Evolutionary conservation across 2,329 filamentous ascomycete species (phyloP).

Genomic region (Davidsoniella eucalypti): DNA sequence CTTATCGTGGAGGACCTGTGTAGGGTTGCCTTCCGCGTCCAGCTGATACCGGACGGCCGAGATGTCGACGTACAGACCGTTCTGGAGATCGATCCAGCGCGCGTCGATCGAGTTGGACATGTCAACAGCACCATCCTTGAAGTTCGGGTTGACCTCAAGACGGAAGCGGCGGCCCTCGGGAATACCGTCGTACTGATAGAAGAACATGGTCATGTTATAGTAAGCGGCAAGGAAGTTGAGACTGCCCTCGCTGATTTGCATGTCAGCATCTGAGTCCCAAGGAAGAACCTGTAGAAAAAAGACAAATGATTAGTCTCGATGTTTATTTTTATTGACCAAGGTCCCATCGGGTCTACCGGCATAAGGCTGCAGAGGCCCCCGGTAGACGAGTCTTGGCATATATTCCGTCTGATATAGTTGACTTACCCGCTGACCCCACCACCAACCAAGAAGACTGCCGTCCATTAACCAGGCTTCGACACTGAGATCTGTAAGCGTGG

Average conservation of each 20-base stretch:
- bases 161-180: constrained; percentile 27
- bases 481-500: constrained; percentile 46
- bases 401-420: no score
- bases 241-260: constrained; percentile 52
- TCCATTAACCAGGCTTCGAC: constrained; percentile 74
- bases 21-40: constrained; percentile 22
- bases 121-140: constrained; percentile 21
- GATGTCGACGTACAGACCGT: constrained; percentile 34
- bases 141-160: constrained; percentile 33
- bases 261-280: constrained; percentile 65
- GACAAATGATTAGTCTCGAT: not conserved
- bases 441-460: constrained; percentile 73
- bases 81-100: constrained; percentile 31
- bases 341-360: no score
- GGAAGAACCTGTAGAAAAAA: constrained; percentile 40
- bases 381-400: no score
- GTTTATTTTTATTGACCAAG: no score
- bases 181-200: constrained; percentile 25
- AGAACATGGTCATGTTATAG: constrained; percentile 42
- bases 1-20: constrained; percentile 33
- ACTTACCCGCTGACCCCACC: constrained; percentile 50
- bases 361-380: no score
- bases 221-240: constrained; percentile 48
- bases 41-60: constrained; percentile 31
- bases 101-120: constrained; percentile 22